Base-by-base conservation (phyloP, 331 rosid species). In the Rhamnella rubrinervis region DNA sequence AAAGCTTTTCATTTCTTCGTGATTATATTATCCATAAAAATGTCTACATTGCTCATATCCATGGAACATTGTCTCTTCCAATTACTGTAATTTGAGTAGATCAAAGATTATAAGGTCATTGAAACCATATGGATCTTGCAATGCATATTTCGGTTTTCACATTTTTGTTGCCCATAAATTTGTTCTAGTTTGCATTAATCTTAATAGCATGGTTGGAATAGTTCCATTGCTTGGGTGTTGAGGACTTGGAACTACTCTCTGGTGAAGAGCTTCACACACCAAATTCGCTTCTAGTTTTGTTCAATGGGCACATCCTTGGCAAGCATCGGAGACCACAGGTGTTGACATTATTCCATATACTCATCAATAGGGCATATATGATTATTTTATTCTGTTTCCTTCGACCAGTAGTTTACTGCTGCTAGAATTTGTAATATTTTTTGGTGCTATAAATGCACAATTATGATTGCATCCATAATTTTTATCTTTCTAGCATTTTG, bases 311-410 rank as follows among this genome's bases (percentile, higher is more conserved):
- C 72, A 90, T 90, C 68, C 93, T 93, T 76, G 98, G 98, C 67
- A 93, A 90, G 86, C 98, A 93, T 82, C 80, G 84, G 79, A 90
- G 78, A 78, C 97, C 98, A 40, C 89, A 82, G 98, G 98, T 92
- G 77, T 50, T 67, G 31, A 44, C 64, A 65, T 31, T 41, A 49
- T 65, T 68, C 47, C 6, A 26, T 67, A 18, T 13, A 61, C 61
- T 57, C 21, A 23, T 56, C 46, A n/a, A 17, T 46, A 23, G 28
- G 6, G 49, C 31, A 13, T 19, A 47, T 13, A 46, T 19, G 70
- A 10, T 31, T 37, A 21, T 21, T 23, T 73, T 49, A 52, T 59
- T 26, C 74, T 39, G 35, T 62, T 2, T 67, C 25, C 63, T 57
- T 41, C 77, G 47, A 67, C 20, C 11, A 21, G 59, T 73, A 26